Evolutionary conservation across 2,329 filamentous ascomycete genomes (phyloP), one percentile per base, ranked within the genome.

Genomic region (Fusarium avenaceum): DNA sequence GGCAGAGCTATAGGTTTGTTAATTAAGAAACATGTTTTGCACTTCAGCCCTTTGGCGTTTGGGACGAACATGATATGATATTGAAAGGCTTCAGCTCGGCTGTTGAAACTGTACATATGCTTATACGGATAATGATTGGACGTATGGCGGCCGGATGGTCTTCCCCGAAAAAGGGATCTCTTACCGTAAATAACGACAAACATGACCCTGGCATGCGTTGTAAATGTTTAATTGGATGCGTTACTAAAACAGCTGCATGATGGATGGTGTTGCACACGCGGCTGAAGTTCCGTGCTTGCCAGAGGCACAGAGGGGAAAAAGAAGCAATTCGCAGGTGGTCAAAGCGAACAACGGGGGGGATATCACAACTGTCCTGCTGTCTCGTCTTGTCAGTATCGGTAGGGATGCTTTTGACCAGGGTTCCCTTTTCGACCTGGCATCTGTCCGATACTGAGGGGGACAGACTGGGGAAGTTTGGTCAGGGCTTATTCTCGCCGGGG

Each of bases 251-350:
- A 44, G 56, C 47, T 67, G 57, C 51, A 65, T 61, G 19, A 28
- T 48, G 42, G 32, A 46, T 44, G 32, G 58, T 63, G 53, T 19
- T 24, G 59, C 45, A 26, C 52, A 39, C 33, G 33, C 33, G 49
- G 33, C 44, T 54, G 22, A 44, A 39, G 22, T 58, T 50, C 40
- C 35, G 30, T 58, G 52, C 43, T 43, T 58, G 59, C 20, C 24
- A 19, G 24, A 8, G 38, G 17, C 19, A 22, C 26, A 28, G 26
- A 28, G 26, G 10, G 11, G 28, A 20, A 24, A 35, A 48, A 51
- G 51, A 64, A 50, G 33, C 45, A 58, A 64, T 64, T 43, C 45
- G 32, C 20, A 38, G 35, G 19, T 30, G 33, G 59, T 28, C 46
- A 42, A 58, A 64, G 59, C 52, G 40, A 47, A 10, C 17, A 40